These are phyloP conservation scores for Aristolochia californica DNA, from an alignment of 164 flowering plant genomes.

Conservation along the genomic window DNA sequence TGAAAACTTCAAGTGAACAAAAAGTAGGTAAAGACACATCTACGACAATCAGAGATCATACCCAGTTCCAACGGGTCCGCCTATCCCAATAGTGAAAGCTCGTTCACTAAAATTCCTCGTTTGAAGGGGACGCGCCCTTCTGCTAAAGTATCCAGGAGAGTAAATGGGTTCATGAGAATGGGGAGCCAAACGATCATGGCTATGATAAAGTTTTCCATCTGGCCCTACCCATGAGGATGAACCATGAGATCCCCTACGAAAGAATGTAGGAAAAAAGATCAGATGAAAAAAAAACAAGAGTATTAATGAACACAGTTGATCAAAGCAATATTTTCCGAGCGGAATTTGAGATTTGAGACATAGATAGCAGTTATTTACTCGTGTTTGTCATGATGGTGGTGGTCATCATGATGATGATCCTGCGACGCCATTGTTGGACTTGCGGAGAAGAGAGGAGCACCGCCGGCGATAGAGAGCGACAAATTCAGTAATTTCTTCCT, in stretches of 20 bases:
- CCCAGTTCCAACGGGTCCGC: constrained; percentile 99
- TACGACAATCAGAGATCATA: constrained; percentile 3
- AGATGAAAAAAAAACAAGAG: neutral
- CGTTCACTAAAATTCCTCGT: constrained; percentile 67
- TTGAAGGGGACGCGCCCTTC: constrained; percentile 65
- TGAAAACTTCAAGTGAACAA: too few species aligned
- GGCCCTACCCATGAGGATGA: constrained; percentile 55
- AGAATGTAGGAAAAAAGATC: too few species aligned
- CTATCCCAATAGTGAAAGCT: constrained; percentile 94
- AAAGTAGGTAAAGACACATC: too few species aligned
- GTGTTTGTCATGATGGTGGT: constrained; percentile 19
- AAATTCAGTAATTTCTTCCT: neutral
- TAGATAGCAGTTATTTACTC: constrained; percentile 2
- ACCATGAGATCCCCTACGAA: constrained; percentile 10
- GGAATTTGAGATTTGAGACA: neutral
- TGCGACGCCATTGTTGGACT: constrained; percentile 15
- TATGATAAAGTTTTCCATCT: constrained; percentile 81
- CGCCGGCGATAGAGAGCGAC: neutral
- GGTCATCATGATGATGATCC: constrained; percentile 16
- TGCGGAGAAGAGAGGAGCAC: neutral
- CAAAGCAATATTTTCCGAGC: neutral
- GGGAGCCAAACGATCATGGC: constrained; percentile 96
- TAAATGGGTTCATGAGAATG: constrained; percentile 94
- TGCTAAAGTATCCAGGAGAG: constrained; percentile 85
- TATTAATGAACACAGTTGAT: neutral